Conservation (phyloP, 176 grass and related monocot genomes). For the Olyra latifolia region DNA sequence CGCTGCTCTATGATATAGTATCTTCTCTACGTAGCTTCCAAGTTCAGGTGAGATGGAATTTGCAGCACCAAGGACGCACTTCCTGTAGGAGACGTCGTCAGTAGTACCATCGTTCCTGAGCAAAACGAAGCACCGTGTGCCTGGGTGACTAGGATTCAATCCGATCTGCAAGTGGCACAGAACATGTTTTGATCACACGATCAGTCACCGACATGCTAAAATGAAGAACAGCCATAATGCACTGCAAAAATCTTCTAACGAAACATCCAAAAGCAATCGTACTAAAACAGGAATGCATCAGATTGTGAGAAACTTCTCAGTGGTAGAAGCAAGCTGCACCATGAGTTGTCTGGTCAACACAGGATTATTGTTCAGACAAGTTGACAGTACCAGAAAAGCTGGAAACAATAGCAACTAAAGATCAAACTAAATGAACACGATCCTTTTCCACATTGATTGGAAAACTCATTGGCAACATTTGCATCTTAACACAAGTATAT, state of each 20-base stretch:
- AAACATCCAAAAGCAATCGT: constrained; percentile 2
- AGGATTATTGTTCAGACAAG: constrained; percentile 9
- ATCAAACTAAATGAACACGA: neutral
- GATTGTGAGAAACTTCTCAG: neutral
- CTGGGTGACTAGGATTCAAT: constrained; percentile 41
- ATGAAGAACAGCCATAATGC: neutral
- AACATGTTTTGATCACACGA: neutral
- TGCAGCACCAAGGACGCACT: constrained; percentile 46
- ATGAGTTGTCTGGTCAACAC: neutral
- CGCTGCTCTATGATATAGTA: constrained; percentile 30
- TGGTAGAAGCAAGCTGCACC: neutral
- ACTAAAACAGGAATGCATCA: constrained; percentile 2
- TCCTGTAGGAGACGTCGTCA: constrained; percentile 48
- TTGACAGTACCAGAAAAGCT: neutral
- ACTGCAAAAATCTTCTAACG: neutral
- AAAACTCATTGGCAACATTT: neutral
- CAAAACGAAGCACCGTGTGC: constrained; percentile 40
- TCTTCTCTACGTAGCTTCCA: constrained; percentile 30
- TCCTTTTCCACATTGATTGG: constrained; percentile 11
- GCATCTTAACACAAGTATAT: neutral
- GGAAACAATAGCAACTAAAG: neutral
- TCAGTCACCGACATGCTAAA: constrained; percentile 19
- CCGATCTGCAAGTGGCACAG: constrained; percentile 30
- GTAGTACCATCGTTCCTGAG: constrained; percentile 28
- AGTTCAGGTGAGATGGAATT: constrained; percentile 39